A percentile compares a stretch with the other conserved stretches of the same genome.
Conservation (phyloP, 1,139 yeast genomes). For the Diutina pseudorugosa region DNA sequence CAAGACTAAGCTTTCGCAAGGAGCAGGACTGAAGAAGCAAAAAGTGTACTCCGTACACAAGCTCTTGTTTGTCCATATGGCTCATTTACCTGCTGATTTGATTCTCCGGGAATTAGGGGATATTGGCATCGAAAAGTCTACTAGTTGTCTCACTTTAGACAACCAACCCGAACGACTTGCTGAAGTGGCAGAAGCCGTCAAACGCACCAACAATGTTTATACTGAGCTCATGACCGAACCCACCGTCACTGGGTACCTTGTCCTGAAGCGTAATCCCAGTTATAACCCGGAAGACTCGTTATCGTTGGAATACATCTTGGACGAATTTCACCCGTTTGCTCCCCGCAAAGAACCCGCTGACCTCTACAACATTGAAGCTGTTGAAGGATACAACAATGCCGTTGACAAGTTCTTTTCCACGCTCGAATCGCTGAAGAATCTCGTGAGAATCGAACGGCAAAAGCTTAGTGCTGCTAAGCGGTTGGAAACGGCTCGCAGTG, state of each 20-base stretch:
- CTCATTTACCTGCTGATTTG: constrained; percentile 71
- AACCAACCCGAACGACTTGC: constrained; percentile 11
- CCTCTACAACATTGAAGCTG: constrained; percentile 20
- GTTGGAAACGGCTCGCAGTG: constrained; percentile 61
- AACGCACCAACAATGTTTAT: constrained; percentile 17
- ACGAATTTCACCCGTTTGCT: constrained; percentile 77
- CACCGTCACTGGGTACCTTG: constrained; percentile 47
- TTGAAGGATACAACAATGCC: constrained; percentile 64
- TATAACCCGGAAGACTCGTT: constrained; percentile 25
- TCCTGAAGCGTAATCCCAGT: constrained; percentile 47
- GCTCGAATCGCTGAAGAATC: constrained; percentile 68
- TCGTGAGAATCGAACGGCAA: constrained; percentile 61
- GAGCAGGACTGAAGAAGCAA: constrained; percentile 13
- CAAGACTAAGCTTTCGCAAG: constrained; percentile 17
- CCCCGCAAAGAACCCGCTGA: constrained; percentile 36
- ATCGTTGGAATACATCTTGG: constrained; percentile 44
- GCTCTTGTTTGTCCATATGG: constrained; percentile 51
- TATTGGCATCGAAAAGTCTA: constrained; percentile 33
- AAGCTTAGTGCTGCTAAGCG: constrained; percentile 65
- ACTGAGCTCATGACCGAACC: constrained; percentile 13
- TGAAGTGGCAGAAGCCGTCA: constrained; percentile 31
- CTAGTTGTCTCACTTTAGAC: constrained; percentile 25
- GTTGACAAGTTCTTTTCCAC: constrained; percentile 79
- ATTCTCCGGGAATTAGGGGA: constrained; percentile 44
- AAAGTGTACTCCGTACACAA: constrained; percentile 59